Conservation (phyloP, 2,329 filamentous ascomycete species). For the Cladophialophora immunda region DNA sequence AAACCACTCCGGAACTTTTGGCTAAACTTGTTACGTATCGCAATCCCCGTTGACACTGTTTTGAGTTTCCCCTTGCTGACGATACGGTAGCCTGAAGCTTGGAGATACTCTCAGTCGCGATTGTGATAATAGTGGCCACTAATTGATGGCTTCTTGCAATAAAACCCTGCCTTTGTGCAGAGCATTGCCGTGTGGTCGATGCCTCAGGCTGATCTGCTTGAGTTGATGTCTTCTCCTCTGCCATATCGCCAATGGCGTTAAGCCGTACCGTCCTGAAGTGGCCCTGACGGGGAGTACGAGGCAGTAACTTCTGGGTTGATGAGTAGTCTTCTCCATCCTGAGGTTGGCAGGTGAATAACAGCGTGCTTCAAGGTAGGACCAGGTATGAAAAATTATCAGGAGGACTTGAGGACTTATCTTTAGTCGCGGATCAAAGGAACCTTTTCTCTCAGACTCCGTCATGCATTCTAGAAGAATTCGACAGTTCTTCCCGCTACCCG, state of each 20-base stretch:
- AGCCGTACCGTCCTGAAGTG: background rate
- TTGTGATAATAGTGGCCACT: background rate
- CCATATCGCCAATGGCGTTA: background rate
- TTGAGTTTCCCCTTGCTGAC: background rate
- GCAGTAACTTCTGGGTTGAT: background rate
- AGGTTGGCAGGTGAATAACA: background rate
- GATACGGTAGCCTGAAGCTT: background rate
- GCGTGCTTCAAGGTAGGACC: background rate
- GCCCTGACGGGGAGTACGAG: background rate
- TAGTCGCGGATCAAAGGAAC: background rate
- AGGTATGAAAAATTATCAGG: background rate
- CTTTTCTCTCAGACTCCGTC: background rate
- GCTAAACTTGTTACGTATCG: background rate
- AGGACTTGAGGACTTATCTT: background rate
- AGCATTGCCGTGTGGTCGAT: background rate
- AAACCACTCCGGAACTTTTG: background rate
- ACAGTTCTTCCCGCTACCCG: background rate
- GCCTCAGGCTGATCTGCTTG: background rate
- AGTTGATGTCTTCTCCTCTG: background rate
- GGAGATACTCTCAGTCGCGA: background rate
- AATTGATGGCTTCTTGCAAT: background rate
- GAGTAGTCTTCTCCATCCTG: background rate
- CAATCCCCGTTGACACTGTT: background rate
- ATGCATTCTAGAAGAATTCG: background rate
- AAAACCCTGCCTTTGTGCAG: background rate